These are phyloP conservation scores for Chlorella vulgaris DNA, from an alignment of 139 green algal species.

Conservation along the genomic window DNA sequence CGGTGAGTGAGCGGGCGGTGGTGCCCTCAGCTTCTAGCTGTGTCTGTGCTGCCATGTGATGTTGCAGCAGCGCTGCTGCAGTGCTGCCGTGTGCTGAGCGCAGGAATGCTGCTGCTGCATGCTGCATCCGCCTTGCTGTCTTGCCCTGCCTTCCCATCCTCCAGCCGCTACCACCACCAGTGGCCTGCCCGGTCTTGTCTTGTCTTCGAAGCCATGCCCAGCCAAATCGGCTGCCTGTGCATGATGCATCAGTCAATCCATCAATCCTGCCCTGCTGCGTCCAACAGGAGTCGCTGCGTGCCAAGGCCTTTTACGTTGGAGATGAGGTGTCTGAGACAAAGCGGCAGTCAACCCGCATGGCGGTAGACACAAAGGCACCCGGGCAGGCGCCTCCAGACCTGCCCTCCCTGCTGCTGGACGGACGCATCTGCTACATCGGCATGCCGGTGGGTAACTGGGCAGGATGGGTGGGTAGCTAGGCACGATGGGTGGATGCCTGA, in stretches of 20 bases:
- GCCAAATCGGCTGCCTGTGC: too few relatives aligned
- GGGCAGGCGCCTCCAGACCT: slow-evolving; percentile 81
- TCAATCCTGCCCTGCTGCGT: too few relatives aligned
- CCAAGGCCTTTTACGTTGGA: slow-evolving; percentile 60
- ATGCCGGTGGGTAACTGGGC: slow-evolving; percentile 75
- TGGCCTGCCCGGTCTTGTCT: too few relatives aligned
- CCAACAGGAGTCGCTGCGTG: slow-evolving; percentile 48
- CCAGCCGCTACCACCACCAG: too few relatives aligned
- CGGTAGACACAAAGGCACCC: slow-evolving; percentile 48
- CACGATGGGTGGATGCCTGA: background rate
- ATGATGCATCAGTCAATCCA: too few relatives aligned
- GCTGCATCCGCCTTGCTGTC: too few relatives aligned
- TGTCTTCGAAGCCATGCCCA: too few relatives aligned
- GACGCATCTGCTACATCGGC: slow-evolving; percentile 87
- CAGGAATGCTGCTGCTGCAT: background rate
- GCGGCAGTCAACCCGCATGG: slow-evolving; percentile 37
- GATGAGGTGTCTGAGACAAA: slow-evolving; percentile 43
- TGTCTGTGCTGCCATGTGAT: too few relatives aligned
- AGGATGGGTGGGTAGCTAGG: background rate
- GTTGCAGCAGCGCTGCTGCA: background rate
- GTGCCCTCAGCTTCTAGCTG: background rate
- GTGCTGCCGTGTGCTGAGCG: background rate
- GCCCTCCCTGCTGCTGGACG: slow-evolving; percentile 86
- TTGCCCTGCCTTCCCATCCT: too few relatives aligned
- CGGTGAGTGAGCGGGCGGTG: slow-evolving; percentile 35